Evolutionary conservation across 2,329 filamentous ascomycete genomes (phyloP), one percentile per base, ranked within the genome.

Genomic region (Trichoderma koningiopsis): DNA sequence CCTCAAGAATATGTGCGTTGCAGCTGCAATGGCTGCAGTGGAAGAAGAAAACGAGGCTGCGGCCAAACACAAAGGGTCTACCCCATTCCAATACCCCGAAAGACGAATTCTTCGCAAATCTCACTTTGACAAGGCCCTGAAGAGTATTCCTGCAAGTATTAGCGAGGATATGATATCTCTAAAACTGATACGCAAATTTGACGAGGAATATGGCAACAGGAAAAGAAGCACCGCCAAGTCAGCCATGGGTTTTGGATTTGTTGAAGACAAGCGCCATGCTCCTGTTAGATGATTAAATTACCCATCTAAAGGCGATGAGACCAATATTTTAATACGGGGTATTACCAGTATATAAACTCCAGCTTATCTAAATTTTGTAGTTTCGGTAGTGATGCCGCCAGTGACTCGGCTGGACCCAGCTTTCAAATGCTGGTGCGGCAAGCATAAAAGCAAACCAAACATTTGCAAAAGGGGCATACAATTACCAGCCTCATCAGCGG

Each of bases 121-220:
- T 2, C 96, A 99, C 80, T 98, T 99, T 76, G 91, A 94, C 19
- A 91, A 89, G 73, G 96, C 93, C 2, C 84, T 97, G 75, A 87
- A 89, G 75, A 94, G 98, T 79, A 97, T 99, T 73, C 92, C 91
- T 68, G 94, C 96, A 0, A 96, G 92, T 75, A 94, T 97, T 73
- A 94, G 89, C 74, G 95, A 97, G 79, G 94, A 99, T 76, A 98
- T 97, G 95, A 85, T 88, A 60, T 93, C 89, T 37, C 83, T 99
- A 71, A 88, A 89, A 72, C 92, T 92, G 14, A 97, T 99, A 75
- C 88, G 93, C 74, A 96, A 96, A 81, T 99, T 98, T 76, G 96
- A 99, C 77, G 93, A 97, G 81, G 92, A 95, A 78, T 99, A 94
- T 78, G 95, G 96, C 31, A 94, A 97, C 77, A 87, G 91, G 43